Base-by-base conservation (phyloP, 805 yeast genomes). In the Candida sonorensis region DNA sequence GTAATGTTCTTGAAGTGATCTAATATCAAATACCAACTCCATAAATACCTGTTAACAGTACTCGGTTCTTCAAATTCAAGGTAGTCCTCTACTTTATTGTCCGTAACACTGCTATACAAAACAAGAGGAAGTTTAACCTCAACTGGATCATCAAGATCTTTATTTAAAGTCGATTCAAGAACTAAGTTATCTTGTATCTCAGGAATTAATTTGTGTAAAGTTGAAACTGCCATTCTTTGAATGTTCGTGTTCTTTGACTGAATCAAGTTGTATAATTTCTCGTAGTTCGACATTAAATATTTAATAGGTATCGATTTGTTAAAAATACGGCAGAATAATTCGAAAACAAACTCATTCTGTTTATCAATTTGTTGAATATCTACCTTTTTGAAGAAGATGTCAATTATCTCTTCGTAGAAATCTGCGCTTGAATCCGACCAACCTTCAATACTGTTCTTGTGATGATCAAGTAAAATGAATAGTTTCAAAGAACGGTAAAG, bases 21-120 rank as follows among this genome's bases (percentile, higher is more conserved):
- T 40, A 82, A 65, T 0, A 82, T 53, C 33, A 84, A 59, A 39
- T 58, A 60, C 94, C 94, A 87, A 35, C 75, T 60, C 78, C 83
- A 79, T 21, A 81, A 43, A 48, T 71, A 81, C 14, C 53, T 60
- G 18, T 66, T 48, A 27, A 65, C 50, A 4, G 49, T 51, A 18
- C 44, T 37, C 15, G 57, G 61, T 17, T 62, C 61, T 26, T 66
- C 68, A 34, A 46, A 43, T 17, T 59, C 72, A 17, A 66, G 39
- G 35, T 62, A 64, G 16, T 64, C 69, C 22, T 51, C 47, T 18
- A 28, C 12, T 4, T 59, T 51, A 18, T 57, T 46, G 2, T 51
- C 43, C 6, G 42, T 32, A 5, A 71, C 42, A 19, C 48, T 46
- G 0, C 55, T 41, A 7, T 79, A 37, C 20, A 81, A 50, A 7